phyloP scores from a whole-genome alignment of 2,329 filamentous ascomycete species.

The Knufia fluminis region DNA sequence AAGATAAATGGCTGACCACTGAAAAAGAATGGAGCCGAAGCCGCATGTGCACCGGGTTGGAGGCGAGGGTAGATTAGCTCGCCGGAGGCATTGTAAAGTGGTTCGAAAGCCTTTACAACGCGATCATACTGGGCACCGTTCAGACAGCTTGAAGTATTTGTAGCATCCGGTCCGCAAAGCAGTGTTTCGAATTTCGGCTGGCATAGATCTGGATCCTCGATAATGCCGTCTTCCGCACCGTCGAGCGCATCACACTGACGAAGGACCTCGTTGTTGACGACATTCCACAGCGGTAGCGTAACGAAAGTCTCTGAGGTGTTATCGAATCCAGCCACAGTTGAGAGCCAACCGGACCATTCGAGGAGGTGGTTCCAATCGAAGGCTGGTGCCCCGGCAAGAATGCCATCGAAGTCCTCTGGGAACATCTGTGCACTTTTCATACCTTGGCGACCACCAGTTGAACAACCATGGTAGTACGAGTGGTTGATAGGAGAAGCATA shows the following conservation, averaged over 20 bases:
- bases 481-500: constrained; percentile 31
- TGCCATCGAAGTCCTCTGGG: constrained; percentile 41
- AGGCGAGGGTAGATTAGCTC: constrained; percentile 29
- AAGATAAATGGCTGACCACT: constrained; percentile 30
- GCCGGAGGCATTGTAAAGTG: constrained; percentile 27
- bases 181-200: constrained; percentile 26
- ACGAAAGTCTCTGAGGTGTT: constrained; percentile 26
- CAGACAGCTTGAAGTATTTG: constrained; percentile 22
- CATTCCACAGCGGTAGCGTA: constrained; percentile 31
- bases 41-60: constrained; percentile 28
- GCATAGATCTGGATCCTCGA: constrained; percentile 40
- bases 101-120: constrained; percentile 26
- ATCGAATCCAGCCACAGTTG: constrained; percentile 19
- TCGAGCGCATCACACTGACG: constrained; percentile 44
- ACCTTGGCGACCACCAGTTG: constrained; percentile 47
- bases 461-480: constrained; percentile 47
- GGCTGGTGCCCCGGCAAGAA: constrained; percentile 38
- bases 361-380: constrained; percentile 38
- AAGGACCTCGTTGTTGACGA: constrained; percentile 36
- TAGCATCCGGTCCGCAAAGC: constrained; percentile 14
- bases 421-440: constrained; percentile 45
- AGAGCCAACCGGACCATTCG: constrained; percentile 37
- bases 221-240: constrained; percentile 39
- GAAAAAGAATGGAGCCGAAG: constrained; percentile 27
- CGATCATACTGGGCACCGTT: constrained; percentile 26